Evolutionary conservation across 805 yeast species (phyloP), one percentile per base, ranked within the genome.

Genomic region (Nakazawaea siamensis): DNA sequence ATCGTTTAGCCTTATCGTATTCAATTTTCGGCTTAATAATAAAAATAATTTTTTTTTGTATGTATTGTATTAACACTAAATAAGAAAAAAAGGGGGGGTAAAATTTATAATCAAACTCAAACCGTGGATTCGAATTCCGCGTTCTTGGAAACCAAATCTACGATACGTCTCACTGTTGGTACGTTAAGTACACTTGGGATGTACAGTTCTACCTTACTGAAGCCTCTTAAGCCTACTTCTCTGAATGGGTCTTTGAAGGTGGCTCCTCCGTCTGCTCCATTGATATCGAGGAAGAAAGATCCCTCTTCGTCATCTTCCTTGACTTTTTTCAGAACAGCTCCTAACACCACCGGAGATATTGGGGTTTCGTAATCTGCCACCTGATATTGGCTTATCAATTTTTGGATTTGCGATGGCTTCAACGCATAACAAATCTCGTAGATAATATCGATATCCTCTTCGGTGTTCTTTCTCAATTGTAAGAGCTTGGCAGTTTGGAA

Each of bases 281-380:
- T 73, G 24, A 77, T 68, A 51, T 80, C 81, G 54, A 81, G 79
- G 54, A 79, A 78, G 44, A 81, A 88, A 8, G 70, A 65, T 18
- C 76, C 66, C 30, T 60, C 67, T 17, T 50, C 55, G 40, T 73
- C 73, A 23, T 66, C 60, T 27, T 66, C 66, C 58, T 79, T 81
- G 17, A 83, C 92, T 49, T 71, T 72, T 43, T 80, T 82, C 13
- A 96, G 94, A 38, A 90, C 84, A 23, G 76, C 78, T 48, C 79
- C 76, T 43, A 85, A 68, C 35, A 88, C 86, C 37, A 76, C 81
- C 27, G 84, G 79, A 12, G 90, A 78, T 41, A 90, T 79, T 29
- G 97, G 97, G 2, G 86, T 73, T 62, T 92, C 98, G 54, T 90
- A 92, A 52, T 90, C 97, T 8, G 96, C 95, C 44, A 81, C 82